Percentiles rank a stretch among this genome's conserved stretches.
Conservation (phyloP, 2,329 filamentous ascomycete species). For the Fusarium anguioides region DNA sequence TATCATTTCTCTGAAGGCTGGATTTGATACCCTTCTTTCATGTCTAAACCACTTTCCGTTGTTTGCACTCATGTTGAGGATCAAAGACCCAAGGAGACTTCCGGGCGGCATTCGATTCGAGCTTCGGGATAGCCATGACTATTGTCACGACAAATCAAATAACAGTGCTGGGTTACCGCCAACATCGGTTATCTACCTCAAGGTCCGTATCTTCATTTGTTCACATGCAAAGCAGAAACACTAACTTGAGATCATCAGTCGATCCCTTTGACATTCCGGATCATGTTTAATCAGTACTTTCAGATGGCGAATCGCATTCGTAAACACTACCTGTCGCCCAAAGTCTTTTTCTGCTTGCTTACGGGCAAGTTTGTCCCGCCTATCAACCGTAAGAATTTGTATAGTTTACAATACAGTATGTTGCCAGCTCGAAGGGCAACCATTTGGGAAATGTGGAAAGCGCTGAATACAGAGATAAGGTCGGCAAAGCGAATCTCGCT, state of each 20-base stretch:
- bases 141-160: conserved; percentile 55
- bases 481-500: conserved; percentile 57
- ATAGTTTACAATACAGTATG: conserved; percentile 98
- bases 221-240: background rate
- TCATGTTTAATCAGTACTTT: conserved; percentile 98
- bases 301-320: conserved; percentile 91
- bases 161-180: conserved; percentile 63
- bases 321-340: conserved; percentile 92
- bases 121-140: conserved; percentile 76
- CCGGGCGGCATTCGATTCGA: conserved; percentile 92
- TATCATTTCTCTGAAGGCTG: conserved; percentile 92
- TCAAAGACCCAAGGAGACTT: conserved; percentile 91
- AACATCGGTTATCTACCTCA: conserved; percentile 86
- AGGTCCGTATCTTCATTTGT: conserved; percentile 62
- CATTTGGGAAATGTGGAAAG: conserved; percentile 87
- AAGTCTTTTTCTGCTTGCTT: conserved; percentile 86
- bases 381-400: conserved; percentile 92
- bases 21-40: conserved; percentile 89
- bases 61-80: conserved; percentile 93
- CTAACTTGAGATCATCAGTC: conserved; percentile 65
- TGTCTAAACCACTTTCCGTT: conserved; percentile 97
- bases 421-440: conserved; percentile 83
- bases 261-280: conserved; percentile 87
- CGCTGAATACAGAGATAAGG: conserved; percentile 65
- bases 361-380: conserved; percentile 95